Evolutionary conservation across 345 rosid species (phyloP).

Genomic region (Rhizophora mangle): DNA sequence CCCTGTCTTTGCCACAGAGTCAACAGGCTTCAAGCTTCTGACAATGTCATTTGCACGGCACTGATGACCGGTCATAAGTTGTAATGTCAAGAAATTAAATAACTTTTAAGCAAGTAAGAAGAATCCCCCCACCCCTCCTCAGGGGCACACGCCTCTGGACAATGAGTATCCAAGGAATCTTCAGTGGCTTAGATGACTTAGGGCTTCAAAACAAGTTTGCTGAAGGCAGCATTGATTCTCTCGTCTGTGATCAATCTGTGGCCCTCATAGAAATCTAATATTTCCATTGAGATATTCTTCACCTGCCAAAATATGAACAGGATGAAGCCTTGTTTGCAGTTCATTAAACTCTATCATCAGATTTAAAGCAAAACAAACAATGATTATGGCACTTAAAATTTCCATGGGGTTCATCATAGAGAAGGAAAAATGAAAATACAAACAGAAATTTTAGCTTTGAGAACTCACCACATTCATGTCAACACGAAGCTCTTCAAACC

Average conservation of each 20-base stretch:
- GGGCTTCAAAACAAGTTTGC: slow-evolving; percentile 61
- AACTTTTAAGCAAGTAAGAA: neutral
- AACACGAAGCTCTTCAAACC: slow-evolving; percentile 98
- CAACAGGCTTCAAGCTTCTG: neutral
- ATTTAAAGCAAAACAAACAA: neutral
- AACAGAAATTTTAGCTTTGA: slow-evolving; percentile 2
- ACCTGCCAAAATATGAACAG: slow-evolving; percentile 33
- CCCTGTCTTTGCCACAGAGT: neutral
- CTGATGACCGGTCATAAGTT: neutral
- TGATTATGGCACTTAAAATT: neutral
- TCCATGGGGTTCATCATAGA: neutral
- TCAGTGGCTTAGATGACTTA: slow-evolving; percentile 14
- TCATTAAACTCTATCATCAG: neutral
- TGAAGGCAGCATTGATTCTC: slow-evolving; percentile 34
- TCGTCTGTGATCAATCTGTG: slow-evolving; percentile 39
- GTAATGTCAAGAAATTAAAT: neutral
- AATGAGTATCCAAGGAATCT: no score
- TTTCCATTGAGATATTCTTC: slow-evolving; percentile 58
- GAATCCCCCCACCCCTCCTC: neutral
- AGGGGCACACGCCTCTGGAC: no score
- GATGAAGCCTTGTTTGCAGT: neutral
- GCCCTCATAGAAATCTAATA: slow-evolving; percentile 55
- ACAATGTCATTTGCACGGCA: neutral
- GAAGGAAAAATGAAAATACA: neutral
- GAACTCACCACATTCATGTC: slow-evolving; percentile 90